Conservation (phyloP, 1,139 yeast genomes). For the Candida smagusa region DNA sequence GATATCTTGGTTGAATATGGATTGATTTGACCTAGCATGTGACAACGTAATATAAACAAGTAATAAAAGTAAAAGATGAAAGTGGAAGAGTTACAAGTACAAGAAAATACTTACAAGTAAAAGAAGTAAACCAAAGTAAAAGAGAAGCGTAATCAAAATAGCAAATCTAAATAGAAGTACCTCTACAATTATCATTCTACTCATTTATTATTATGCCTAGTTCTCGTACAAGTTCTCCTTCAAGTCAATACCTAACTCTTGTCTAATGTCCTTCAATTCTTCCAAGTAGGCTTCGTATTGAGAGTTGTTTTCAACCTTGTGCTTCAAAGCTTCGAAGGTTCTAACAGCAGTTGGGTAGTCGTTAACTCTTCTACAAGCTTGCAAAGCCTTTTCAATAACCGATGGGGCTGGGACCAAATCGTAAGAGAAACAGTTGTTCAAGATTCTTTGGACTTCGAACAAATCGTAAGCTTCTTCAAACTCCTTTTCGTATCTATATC, state of each 20-base stretch:
- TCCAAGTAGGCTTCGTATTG: constrained; percentile 96
- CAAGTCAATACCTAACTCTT: constrained; percentile 90
- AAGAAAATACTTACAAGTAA: no score
- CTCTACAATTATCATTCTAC: background rate
- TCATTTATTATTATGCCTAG: constrained; percentile 1
- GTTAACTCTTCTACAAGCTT: constrained; percentile 98
- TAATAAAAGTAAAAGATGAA: no score
- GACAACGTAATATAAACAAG: no score
- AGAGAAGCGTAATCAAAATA: no score
- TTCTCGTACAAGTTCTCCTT: constrained; percentile 75
- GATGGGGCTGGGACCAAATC: constrained; percentile 98
- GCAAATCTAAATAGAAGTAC: no score
- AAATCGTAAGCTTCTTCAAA: constrained; percentile 97
- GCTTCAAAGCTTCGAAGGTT: constrained; percentile 91
- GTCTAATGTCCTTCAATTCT: constrained; percentile 87
- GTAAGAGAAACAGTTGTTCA: constrained; percentile 96
- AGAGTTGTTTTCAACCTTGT: constrained; percentile 90
- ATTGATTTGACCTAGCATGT: no score
- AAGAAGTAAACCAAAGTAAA: no score
- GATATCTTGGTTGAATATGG: no score
- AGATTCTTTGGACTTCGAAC: constrained; percentile 85
- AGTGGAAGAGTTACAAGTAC: no score
- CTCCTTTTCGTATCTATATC: constrained; percentile 80
- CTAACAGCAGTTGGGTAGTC: constrained; percentile 98
- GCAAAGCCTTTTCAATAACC: constrained; percentile 91